Percentiles rank a stretch among this genome's conserved stretches.
Evolutionary conservation across 2,329 filamentous ascomycete genomes (phyloP).

Genomic region (Epichloe gansuensis): DNA sequence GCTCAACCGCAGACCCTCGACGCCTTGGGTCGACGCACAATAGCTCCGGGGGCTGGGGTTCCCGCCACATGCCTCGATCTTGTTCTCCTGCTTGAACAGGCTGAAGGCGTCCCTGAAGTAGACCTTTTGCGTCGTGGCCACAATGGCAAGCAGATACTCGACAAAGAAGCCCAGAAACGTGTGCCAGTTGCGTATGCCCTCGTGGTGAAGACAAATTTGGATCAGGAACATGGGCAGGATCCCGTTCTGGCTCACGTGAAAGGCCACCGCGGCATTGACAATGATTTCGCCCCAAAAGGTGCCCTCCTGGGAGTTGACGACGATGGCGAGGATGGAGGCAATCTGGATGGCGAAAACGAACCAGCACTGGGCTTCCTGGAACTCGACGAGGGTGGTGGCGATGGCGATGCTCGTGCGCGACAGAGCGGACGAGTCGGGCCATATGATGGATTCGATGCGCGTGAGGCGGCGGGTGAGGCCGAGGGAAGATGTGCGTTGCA

Average conservation of each 20-base stretch:
- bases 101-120: slow-evolving; percentile 22
- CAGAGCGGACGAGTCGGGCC: slow-evolving; percentile 22
- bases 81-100: slow-evolving; percentile 20
- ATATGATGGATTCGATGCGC: slow-evolving; percentile 24
- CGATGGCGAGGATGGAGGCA: slow-evolving; percentile 27
- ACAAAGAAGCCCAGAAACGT: slow-evolving; percentile 27
- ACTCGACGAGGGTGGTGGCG: slow-evolving; percentile 27
- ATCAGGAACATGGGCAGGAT: slow-evolving; percentile 25
- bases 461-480: slow-evolving; percentile 18
- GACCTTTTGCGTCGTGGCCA: slow-evolving; percentile 25
- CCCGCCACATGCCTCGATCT: slow-evolving; percentile 19
- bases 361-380: slow-evolving; percentile 27
- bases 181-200: slow-evolving; percentile 28
- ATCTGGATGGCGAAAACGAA: slow-evolving; percentile 28
- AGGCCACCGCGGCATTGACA: slow-evolving; percentile 24
- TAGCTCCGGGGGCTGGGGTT: slow-evolving; percentile 27
- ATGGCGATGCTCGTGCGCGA: slow-evolving; percentile 27
- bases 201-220: slow-evolving; percentile 25
- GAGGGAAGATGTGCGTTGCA: neutral
- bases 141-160: slow-evolving; percentile 24
- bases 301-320: slow-evolving; percentile 27
- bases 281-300: slow-evolving; percentile 27
- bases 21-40: slow-evolving; percentile 22
- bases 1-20: slow-evolving; percentile 20
- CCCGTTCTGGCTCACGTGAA: slow-evolving; percentile 24